Evolutionary conservation across 176 grass and related monocot genomes (phyloP).

Genomic region (Rhynchospora breviuscula): DNA sequence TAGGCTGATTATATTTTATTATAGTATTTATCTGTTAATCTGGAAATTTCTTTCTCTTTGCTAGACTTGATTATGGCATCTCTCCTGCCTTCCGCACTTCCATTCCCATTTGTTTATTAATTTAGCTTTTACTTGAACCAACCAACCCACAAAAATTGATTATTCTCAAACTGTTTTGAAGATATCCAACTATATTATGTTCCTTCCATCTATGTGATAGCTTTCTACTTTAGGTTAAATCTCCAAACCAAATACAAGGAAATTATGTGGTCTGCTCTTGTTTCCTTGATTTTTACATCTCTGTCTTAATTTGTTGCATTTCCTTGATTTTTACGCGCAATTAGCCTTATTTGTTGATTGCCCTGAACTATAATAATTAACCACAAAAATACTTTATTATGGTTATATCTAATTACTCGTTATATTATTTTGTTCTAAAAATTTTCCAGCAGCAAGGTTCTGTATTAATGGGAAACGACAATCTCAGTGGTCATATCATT

Average conservation of each 20-base stretch:
- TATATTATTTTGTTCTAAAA: neutral
- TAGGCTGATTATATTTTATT: too few relatives aligned
- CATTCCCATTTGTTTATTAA: neutral
- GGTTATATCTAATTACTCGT: neutral
- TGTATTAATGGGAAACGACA: conserved; percentile 29
- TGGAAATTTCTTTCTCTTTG: too few relatives aligned
- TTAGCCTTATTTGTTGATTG: neutral
- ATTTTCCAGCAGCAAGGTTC: conserved; percentile 31
- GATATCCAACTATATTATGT: neutral
- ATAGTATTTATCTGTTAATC: too few relatives aligned
- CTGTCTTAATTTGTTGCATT: neutral
- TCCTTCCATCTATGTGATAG: neutral
- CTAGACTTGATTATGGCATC: too few relatives aligned
- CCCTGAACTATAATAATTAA: neutral
- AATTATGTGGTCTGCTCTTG: neutral
- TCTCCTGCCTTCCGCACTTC: too few relatives aligned
- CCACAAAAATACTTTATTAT: neutral
- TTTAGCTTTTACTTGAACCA: neutral
- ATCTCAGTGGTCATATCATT: conserved; percentile 44
- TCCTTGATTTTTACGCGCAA: neutral
- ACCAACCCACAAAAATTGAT: neutral
- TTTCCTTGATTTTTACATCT: neutral
- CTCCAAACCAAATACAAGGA: neutral
- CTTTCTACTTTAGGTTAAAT: conserved; percentile 3
- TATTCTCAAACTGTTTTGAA: neutral